Evolutionary conservation across 2,329 filamentous ascomycete genomes (phyloP).

Genomic region (Curvularia spicifera): DNA sequence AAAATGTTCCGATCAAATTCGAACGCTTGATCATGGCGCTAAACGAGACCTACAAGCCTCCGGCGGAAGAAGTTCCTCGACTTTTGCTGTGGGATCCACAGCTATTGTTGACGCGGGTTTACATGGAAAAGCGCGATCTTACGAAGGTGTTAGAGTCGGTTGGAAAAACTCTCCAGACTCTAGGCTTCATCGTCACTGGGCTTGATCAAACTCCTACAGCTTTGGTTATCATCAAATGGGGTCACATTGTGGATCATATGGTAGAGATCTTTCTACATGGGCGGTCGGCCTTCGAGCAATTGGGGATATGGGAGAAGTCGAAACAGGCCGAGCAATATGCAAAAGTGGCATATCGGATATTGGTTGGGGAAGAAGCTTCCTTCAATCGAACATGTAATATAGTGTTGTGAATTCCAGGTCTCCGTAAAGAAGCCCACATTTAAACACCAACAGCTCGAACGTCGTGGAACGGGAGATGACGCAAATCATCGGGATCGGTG

Average conservation of each 20-base stretch:
- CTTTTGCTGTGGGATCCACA: constrained; percentile 15
- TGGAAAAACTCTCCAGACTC: constrained; percentile 8
- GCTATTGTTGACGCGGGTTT: constrained; percentile 21
- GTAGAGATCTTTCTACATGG: constrained; percentile 41
- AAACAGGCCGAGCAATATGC: constrained; percentile 41
- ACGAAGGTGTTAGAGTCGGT: constrained; percentile 15
- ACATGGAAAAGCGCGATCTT: constrained; percentile 10
- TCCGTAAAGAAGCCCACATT: too few species aligned
- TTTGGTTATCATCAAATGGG: constrained; percentile 39
- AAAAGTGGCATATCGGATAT: constrained; percentile 40
- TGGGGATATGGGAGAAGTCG: constrained; percentile 20
- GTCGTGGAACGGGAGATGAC: too few species aligned
- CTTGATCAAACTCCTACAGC: constrained; percentile 12
- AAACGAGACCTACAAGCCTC: constrained; percentile 24
- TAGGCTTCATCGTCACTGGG: constrained; percentile 27
- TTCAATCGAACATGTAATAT: too few species aligned
- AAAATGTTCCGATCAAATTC: background rate
- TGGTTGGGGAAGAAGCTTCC: constrained; percentile 37
- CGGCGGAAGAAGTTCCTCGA: background rate
- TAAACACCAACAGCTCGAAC: too few species aligned
- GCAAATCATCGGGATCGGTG: too few species aligned
- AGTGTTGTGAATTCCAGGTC: too few species aligned
- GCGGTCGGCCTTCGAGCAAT: constrained; percentile 30
- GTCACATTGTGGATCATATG: constrained; percentile 30
- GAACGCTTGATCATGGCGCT: constrained; percentile 22